These are phyloP conservation scores for Trichophyton equinum DNA, from an alignment of 2,329 filamentous ascomycete species.

Conservation along the genomic window DNA sequence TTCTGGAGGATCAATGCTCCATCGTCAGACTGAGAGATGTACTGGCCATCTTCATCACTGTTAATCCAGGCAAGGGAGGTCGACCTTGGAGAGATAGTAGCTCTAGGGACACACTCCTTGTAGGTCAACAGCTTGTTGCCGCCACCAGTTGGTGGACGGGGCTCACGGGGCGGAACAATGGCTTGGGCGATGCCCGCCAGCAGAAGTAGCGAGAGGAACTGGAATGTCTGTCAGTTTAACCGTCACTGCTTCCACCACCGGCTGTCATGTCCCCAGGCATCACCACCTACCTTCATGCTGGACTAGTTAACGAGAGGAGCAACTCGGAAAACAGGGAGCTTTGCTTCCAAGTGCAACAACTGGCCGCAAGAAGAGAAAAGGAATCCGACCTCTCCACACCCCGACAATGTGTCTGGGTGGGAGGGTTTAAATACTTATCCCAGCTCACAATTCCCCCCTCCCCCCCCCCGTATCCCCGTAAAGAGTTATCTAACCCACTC, in stretches of 20 bases:
- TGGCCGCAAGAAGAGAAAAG: neutral
- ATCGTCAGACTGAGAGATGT: conserved; percentile 41
- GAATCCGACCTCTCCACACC: neutral
- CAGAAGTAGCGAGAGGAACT: conserved; percentile 11
- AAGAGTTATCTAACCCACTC: too few relatives aligned
- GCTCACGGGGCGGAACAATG: conserved; percentile 41
- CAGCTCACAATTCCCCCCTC: too few relatives aligned
- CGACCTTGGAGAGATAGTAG: conserved; percentile 36
- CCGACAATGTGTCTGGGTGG: neutral
- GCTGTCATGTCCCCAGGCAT: neutral
- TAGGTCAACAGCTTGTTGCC: conserved; percentile 47
- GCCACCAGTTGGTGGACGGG: conserved; percentile 44
- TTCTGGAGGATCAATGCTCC: conserved; percentile 49
- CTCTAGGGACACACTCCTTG: conserved; percentile 44
- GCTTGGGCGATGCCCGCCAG: conserved; percentile 19
- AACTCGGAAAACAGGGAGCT: neutral
- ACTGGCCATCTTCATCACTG: conserved; percentile 49
- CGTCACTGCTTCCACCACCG: neutral
- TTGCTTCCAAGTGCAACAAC: neutral
- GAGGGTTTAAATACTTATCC: neutral
- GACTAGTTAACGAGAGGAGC: too few relatives aligned
- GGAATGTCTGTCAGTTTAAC: neutral
- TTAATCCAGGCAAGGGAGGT: conserved; percentile 46
- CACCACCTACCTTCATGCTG: conserved; percentile 9
- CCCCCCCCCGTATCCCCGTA: too few relatives aligned